Evolutionary conservation across 495 filamentous ascomycete genomes (phyloP), one percentile per base, ranked within the genome.

Genomic region (Lophium mytilinum): DNA sequence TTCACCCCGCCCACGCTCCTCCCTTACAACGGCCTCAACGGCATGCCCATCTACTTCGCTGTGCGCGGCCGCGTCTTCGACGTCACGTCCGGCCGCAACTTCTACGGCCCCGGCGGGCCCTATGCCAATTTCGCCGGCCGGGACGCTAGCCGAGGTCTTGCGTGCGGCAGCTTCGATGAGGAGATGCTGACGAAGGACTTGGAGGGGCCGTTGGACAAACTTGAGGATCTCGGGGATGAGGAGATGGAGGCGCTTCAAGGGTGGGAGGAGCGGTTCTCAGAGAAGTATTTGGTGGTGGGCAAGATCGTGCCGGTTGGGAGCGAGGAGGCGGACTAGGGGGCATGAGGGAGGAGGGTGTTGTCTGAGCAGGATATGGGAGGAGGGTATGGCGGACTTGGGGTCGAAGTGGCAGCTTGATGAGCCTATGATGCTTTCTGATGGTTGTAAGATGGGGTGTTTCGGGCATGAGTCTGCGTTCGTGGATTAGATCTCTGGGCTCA

Each of bases 201-300:
- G 51, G 80, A 91, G 42, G 90, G 82, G 3, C 90, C 91, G 21
- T 72, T 98, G 56, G 94, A 98, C 71, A 83, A 78, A 46, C 77
- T 97, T 21, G 76, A 81, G 52, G 89, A 86, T 48, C 72, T 98
- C 47, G 82, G 79, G 12, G 72, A 67, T 0, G 90, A 95, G 33
- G 83, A 96, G 77, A 75, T 86, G 72, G 89, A 90, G 67, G 86
- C 89, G 42, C 72, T 98, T 69, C 77, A 78, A 68, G 87, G 86
- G 7, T 98, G 93, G 93, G 90, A 95, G 73, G 89, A 90, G 67
- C 78, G 90, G 57, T 98, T 98, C 75, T 71, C 73, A 35, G 89
- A 91, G 72, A 98, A 98, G 76, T 98, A 98, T 72, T 72, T 96
- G 35, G 80, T 97, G 9, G 89, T 98, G 15, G 93, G 93, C n/a